A percentile compares a stretch with the other conserved stretches of the same genome.
Evolutionary conservation across 2,329 filamentous ascomycete species (phyloP).

Genomic region (Aspergillus vadensis): DNA sequence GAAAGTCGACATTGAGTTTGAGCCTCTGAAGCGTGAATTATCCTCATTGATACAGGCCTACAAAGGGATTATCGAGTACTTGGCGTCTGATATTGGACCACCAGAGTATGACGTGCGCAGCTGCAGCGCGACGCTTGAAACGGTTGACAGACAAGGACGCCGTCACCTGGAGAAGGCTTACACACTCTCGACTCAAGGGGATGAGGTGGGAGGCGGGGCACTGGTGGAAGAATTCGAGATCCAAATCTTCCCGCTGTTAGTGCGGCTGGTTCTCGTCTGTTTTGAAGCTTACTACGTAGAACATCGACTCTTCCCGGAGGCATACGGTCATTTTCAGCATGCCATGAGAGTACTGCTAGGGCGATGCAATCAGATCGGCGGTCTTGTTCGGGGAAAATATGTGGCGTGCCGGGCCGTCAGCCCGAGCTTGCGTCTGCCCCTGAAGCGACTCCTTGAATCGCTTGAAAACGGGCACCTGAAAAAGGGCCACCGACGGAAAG

Average conservation of each 20-base stretch:
- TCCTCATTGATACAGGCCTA: conserved; percentile 8
- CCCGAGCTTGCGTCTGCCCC: conserved; percentile 11
- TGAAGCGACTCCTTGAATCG: conserved; percentile 17
- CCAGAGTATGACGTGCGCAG: neutral
- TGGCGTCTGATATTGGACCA: neutral
- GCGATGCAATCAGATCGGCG: conserved; percentile 19
- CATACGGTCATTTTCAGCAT: conserved; percentile 20
- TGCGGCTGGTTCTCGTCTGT: conserved; percentile 20
- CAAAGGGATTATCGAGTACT: neutral
- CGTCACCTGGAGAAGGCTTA: conserved; percentile 19
- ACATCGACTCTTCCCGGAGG: conserved; percentile 14
- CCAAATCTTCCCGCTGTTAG: conserved; percentile 22
- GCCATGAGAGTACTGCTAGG: conserved; percentile 21
- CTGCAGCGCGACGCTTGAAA: conserved; percentile 12
- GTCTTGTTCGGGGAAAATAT: conserved; percentile 10
- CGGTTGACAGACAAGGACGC: conserved; percentile 14
- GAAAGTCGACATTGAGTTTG: conserved; percentile 9
- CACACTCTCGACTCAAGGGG: neutral
- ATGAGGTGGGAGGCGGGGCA: conserved; percentile 4
- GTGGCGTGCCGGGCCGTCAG: conserved; percentile 12
- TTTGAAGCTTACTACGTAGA: conserved; percentile 24
- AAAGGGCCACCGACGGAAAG: neutral
- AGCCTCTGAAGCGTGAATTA: conserved; percentile 8
- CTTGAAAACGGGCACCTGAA: conserved; percentile 7
- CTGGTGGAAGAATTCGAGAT: conserved; percentile 25